Evolutionary conservation across 768 basidiomycete genomes (phyloP), one percentile per base, ranked within the genome.

Genomic region (Kwoniella dendrophila): DNA sequence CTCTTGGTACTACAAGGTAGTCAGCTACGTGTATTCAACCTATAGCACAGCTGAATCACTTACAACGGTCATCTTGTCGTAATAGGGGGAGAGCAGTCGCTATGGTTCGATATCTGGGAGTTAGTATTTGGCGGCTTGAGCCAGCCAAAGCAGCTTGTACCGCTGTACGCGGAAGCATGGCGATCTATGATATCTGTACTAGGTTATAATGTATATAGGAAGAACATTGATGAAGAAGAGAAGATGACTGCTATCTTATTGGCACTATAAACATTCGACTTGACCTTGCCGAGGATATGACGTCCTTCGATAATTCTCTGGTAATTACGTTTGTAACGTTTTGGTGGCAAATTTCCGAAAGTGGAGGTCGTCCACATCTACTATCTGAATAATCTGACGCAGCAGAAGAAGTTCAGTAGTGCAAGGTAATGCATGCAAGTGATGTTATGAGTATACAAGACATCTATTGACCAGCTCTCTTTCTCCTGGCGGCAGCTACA

Each of bases 1-100:
- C 70, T 16, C 56, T 59, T 10, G 70, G 70, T 47, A 72, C 70
- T 72, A 58, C 30, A 16, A 27, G 26, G 22, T 16, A 22, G 36
- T n/a, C 40, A 40, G 34, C 29, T 49, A 10, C 43, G 20, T 43
- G 12, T 44, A 20, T 12, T 14, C 16, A 7, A 36, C 8, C 34
- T 36, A 16, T 16, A 36, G 16, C 34, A 8, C 34, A 36, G 7
- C 34, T 36, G 32, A 18, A n/a, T 41, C 2, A 52, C 64, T 66
- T 49, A 66, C 64, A 30, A 38, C 59, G 59, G 24, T 66, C 64
- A 27, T 66, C 52, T 44, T 61, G 55, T n/a, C 64, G 34, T 14
- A 66, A 34, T 4, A 51, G n/a, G 16, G 59, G 59, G 8, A 57
- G 32, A 38, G 54, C 53, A 8, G 59, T 56, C 6, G 53, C 22